Percentiles rank a stretch among this genome's conserved stretches.
These are phyloP conservation scores for Solanum commersonii DNA, from an alignment of 257 asterid species.

Conservation along the genomic window DNA sequence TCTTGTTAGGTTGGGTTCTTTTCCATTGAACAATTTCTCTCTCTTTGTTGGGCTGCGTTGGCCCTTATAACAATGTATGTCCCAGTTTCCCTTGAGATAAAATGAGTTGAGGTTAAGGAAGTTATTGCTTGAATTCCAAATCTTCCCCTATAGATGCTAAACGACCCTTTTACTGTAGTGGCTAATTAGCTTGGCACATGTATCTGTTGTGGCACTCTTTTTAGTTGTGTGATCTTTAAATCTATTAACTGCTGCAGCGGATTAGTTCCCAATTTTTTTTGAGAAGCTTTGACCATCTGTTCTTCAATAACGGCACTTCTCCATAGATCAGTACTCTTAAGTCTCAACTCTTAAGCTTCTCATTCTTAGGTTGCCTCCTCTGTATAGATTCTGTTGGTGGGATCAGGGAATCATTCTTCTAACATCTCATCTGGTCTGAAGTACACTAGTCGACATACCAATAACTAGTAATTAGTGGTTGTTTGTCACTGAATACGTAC, in stretches of 20 bases:
- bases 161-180: neutral
- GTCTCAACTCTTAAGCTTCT: neutral
- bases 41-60: neutral
- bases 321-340: neutral
- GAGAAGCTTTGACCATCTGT: neutral
- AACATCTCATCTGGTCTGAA: neutral
- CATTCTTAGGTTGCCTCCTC: neutral
- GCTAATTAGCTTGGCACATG: neutral
- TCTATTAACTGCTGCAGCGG: neutral
- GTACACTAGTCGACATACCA: neutral
- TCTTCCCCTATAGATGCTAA: neutral
- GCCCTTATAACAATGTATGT: neutral
- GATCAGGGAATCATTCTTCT: neutral
- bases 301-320: neutral
- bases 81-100: neutral
- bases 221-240: neutral
- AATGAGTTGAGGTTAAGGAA: neutral
- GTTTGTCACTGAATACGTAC: neutral
- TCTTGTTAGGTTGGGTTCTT: neutral
- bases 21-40: neutral
- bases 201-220: neutral
- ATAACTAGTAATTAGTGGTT: neutral
- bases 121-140: neutral
- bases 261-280: neutral
- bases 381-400: neutral